Base-by-base conservation (phyloP, 2,329 filamentous ascomycete genomes). In the Apiospora phragmitis region DNA sequence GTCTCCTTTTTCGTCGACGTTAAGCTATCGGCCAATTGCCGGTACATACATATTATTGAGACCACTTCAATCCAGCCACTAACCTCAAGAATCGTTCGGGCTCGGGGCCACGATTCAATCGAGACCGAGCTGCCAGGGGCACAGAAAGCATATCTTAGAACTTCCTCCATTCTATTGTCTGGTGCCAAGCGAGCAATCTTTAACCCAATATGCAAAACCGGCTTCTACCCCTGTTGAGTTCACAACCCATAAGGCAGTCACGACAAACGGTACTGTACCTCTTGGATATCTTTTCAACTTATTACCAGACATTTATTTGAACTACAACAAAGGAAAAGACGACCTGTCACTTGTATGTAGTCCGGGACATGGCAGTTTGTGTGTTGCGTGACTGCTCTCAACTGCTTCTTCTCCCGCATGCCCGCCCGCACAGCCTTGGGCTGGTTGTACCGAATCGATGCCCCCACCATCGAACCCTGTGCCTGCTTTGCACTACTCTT, bases 1-100 rank as follows among this genome's bases (percentile, higher is more conserved):
- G 16, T n/a, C 55, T 62, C 55, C 55, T 38, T 62, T 62, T 62
- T 62, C 9, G 55, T 38, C 55, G 55, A 62, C 55, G 55, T 62
- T 62, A 38, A 59, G 51, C 29, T 38, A 62, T 62, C 55, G 55
- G 55, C 55, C 55, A 62, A 62, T 62, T 62, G 55, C 55, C 55
- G 55, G 55, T 62, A 21, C 51, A 59, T 59, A 62, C 2, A 35
- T 35, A 21, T 35, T 62, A n/a, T 62, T 62, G 55, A 62, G 55
- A 62, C 55, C 55, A 62, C 55, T 38, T 62, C 55, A 35, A 62
- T 62, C 32, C 55, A 62, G 55, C 55, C 55, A 21, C 29, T 62
- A 62, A 38, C 18, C 55, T 38, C 55, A 9, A 9, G 55, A 62
- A n/a, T 62, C 55, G 55, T 38, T 38, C 55, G 32, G 55, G 32